These are phyloP conservation scores for Paramecium bursaria DNA, from an alignment of 73 alveolate genomes.

Conservation along the genomic window DNA sequence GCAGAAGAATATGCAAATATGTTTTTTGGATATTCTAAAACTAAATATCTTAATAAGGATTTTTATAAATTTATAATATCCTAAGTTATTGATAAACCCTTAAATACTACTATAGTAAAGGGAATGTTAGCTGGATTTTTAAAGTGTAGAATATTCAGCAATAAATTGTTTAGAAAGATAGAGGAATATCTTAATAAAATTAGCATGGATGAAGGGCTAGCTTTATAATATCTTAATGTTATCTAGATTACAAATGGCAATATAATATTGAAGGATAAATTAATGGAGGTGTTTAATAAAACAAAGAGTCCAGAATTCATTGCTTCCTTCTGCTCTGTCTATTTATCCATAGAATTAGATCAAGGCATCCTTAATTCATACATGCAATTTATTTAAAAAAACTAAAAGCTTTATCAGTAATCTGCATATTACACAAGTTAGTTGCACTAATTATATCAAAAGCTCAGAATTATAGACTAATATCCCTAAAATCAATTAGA, in stretches of 20 bases:
- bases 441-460: slow-evolving; percentile 27
- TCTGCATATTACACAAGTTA: slow-evolving; percentile 41
- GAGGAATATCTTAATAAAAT: no score
- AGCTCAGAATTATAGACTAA: not conserved
- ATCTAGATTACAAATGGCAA: not conserved
- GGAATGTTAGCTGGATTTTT: no score
- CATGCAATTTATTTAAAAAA: not conserved
- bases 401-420: not conserved
- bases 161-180: no score
- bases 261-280: not conserved
- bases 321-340: slow-evolving; percentile 4
- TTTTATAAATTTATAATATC: slow-evolving; percentile 10
- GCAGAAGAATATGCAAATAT: not conserved
- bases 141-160: no score
- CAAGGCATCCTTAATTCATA: not conserved
- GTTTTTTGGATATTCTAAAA: not conserved
- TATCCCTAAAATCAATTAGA: not conserved
- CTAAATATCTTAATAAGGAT: slow-evolving; percentile 11
- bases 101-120: no score
- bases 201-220: no score
- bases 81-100: slow-evolving; percentile 2
- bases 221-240: no score
- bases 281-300: not conserved
- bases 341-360: not conserved
- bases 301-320: slow-evolving; percentile 4